Evolutionary conservation across 129 eudicot species (phyloP).

Genomic region (Helianthus tuberosus): DNA sequence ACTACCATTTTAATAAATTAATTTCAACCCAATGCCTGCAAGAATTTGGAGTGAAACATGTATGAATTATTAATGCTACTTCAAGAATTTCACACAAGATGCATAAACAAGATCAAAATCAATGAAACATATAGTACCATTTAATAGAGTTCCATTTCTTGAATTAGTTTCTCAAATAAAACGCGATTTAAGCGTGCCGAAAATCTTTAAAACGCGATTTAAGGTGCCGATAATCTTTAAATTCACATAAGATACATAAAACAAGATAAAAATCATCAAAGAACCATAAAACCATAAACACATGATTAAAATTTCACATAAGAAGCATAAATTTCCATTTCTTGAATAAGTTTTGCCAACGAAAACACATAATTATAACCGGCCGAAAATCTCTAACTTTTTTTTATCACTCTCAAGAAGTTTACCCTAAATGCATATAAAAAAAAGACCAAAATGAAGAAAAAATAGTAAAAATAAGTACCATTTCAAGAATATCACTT

Average conservation of each 20-base stretch:
- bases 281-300: too few species aligned
- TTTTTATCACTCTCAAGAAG: background rate
- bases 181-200: too few species aligned
- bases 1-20: background rate
- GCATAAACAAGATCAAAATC: slow-evolving; percentile 5
- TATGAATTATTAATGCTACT: background rate
- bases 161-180: too few species aligned
- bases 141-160: too few species aligned
- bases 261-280: background rate
- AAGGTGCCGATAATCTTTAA: too few species aligned
- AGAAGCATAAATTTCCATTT: background rate
- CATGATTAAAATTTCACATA: background rate
- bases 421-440: background rate
- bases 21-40: background rate
- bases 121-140: too few species aligned
- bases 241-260: too few species aligned
- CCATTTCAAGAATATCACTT: slow-evolving; percentile 92
- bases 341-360: too few species aligned
- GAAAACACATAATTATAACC: background rate
- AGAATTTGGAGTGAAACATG: background rate
- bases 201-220: too few species aligned
- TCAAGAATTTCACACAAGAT: slow-evolving; percentile 21
- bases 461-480: slow-evolving; percentile 16
- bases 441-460: slow-evolving; percentile 15
- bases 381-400: background rate